Conservation (phyloP, 805 yeast genomes). For the Lipomyces chichibuensis region DNA sequence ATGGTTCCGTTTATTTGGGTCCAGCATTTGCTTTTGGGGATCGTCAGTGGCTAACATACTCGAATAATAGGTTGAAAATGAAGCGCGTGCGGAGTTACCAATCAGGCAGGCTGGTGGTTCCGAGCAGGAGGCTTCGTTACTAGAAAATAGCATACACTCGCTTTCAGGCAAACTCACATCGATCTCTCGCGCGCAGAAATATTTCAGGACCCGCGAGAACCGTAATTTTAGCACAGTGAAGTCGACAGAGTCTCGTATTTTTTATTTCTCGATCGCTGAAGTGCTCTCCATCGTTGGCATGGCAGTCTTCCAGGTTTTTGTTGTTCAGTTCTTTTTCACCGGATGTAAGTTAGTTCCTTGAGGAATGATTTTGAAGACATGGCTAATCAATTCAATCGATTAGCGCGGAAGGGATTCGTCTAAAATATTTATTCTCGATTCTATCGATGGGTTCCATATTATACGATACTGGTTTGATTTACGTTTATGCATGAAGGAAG, state of each 20-base stretch:
- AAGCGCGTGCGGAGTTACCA: slow-evolving; percentile 66
- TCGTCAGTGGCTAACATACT: not conserved
- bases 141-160: slow-evolving; percentile 45
- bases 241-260: slow-evolving; percentile 75
- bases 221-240: slow-evolving; percentile 88
- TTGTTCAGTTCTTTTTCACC: slow-evolving; percentile 79
- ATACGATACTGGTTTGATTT: slow-evolving; percentile 1
- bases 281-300: slow-evolving; percentile 74
- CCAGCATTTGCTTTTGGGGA: not conserved
- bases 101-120: slow-evolving; percentile 35
- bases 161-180: slow-evolving; percentile 39
- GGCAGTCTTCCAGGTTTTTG: slow-evolving; percentile 74
- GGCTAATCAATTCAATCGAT: not conserved
- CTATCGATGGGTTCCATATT: not conserved
- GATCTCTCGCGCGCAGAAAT: slow-evolving; percentile 54
- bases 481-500: not conserved
- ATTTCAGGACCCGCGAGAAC: slow-evolving; percentile 86
- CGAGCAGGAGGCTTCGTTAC: slow-evolving; percentile 26
- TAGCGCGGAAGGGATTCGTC: slow-evolving; percentile 37
- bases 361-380: not conserved
- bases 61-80: slow-evolving; percentile 42
- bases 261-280: slow-evolving; percentile 73
- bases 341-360: slow-evolving; percentile 38
- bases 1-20: slow-evolving; percentile 41
- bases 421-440: slow-evolving; percentile 7